phyloP scores from a whole-genome alignment of 2,329 filamentous ascomycete species.

The Trichoderma afroharzianum region DNA sequence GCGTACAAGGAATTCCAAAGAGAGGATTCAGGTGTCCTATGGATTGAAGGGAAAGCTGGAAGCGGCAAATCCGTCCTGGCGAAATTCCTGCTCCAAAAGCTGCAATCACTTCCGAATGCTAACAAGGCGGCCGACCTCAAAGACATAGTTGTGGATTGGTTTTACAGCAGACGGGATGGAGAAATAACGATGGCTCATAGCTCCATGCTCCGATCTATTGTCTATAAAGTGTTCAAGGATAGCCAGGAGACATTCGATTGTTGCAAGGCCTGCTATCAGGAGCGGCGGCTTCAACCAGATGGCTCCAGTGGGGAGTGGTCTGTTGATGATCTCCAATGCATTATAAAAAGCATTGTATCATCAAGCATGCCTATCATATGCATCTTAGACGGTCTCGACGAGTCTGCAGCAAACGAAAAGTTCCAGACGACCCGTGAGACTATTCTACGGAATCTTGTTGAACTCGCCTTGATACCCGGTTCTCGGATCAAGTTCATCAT shows the following conservation, averaged over 20 bases:
- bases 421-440: background rate
- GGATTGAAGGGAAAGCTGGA: background rate
- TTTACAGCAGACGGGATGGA: background rate
- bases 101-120: background rate
- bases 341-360: background rate
- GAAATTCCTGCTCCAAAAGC: background rate
- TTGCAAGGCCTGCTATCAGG: background rate
- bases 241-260: background rate
- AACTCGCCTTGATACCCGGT: background rate
- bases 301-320: background rate
- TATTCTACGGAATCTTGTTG: background rate
- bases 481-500: background rate
- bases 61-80: background rate
- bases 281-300: background rate
- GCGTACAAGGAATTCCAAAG: background rate
- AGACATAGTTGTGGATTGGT: background rate
- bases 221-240: background rate
- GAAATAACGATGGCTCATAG: background rate
- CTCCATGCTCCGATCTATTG: background rate
- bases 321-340: background rate
- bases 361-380: background rate
- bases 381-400: background rate
- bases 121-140: background rate
- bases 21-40: background rate
- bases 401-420: background rate